These are phyloP conservation scores for Inonotus hispidus DNA, from an alignment of 1,284 basidiomycete genomes.

Conservation along the genomic window DNA sequence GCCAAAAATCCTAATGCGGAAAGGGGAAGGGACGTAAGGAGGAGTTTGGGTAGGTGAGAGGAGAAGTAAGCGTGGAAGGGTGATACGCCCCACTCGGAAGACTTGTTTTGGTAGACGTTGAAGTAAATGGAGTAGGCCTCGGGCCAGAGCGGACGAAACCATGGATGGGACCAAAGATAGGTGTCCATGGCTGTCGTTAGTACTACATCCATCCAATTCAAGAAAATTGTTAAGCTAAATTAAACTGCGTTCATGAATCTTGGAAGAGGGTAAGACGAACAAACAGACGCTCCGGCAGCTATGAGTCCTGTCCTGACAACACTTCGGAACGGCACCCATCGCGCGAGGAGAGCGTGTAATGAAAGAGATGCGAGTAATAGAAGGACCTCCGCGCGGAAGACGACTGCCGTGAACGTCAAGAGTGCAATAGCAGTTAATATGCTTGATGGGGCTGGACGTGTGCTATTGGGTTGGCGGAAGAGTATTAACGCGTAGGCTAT, in stretches of 20 bases:
- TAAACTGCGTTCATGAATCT: not conserved
- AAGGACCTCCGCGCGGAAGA: constrained; percentile 80
- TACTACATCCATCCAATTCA: constrained; percentile 37
- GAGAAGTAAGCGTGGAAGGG: constrained; percentile 72
- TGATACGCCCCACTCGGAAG: constrained; percentile 86
- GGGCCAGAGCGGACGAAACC: constrained; percentile 65
- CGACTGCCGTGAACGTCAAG: constrained; percentile 64
- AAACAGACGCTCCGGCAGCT: constrained; percentile 49
- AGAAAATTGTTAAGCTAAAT: not conserved
- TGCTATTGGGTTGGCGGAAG: constrained; percentile 38
- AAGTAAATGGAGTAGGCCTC: constrained; percentile 80
- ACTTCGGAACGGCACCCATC: constrained; percentile 39
- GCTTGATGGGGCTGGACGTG: constrained; percentile 32
- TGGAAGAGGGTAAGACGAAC: constrained; percentile 35
- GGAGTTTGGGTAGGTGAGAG: constrained; percentile 71
- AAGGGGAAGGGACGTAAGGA: constrained; percentile 65
- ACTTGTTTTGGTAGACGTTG: constrained; percentile 86
- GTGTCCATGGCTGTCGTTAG: constrained; percentile 72
- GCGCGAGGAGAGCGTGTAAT: constrained; percentile 48
- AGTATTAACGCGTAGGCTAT: constrained; percentile 56
- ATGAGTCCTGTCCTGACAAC: constrained; percentile 51
- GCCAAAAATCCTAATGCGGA: constrained; percentile 44
- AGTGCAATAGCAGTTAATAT: constrained; percentile 38
- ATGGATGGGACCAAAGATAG: constrained; percentile 71
- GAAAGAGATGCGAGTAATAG: constrained; percentile 61